Evolutionary conservation across 371 early-diverging fungal genomes (phyloP).

Genomic region (Mortierella sp.): DNA sequence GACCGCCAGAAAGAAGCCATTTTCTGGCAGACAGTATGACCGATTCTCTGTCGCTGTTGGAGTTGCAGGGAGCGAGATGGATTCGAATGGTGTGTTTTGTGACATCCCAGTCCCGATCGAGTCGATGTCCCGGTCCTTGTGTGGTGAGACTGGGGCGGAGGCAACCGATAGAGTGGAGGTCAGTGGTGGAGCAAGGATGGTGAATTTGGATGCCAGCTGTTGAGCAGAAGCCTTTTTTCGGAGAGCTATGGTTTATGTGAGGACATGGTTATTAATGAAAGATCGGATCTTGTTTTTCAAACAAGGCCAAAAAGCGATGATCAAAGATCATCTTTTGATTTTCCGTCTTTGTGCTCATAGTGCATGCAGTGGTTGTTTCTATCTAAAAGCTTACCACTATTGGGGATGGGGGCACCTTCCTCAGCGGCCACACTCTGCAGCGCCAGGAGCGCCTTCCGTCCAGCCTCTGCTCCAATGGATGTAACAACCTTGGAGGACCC

Average conservation of each 20-base stretch:
- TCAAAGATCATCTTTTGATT: neutral
- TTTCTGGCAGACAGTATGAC: constrained; percentile 58
- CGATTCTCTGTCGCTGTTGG: constrained; percentile 50
- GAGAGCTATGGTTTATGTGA: constrained; percentile 13
- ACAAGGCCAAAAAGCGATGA: neutral
- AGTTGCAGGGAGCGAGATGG: constrained; percentile 46
- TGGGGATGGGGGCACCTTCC: constrained; percentile 33
- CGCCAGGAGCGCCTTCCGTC: constrained; percentile 48
- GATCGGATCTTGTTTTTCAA: constrained; percentile 1
- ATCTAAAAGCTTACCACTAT: constrained; percentile 26
- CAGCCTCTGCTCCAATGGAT: constrained; percentile 48
- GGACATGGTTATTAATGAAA: neutral
- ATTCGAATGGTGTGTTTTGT: constrained; percentile 33
- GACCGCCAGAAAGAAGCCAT: constrained; percentile 68
- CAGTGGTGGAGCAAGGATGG: constrained; percentile 39
- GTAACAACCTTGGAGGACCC: constrained; percentile 52
- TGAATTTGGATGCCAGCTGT: constrained; percentile 49
- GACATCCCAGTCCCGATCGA: constrained; percentile 20
- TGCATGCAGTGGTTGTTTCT: neutral
- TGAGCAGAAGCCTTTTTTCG: constrained; percentile 44
- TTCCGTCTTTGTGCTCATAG: neutral
- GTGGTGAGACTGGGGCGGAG: constrained; percentile 48
- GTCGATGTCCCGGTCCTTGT: constrained; percentile 28
- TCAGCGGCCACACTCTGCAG: constrained; percentile 49
- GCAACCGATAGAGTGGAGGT: constrained; percentile 32